Conservation (phyloP, 345 rosid species). For the Salix caprea region DNA sequence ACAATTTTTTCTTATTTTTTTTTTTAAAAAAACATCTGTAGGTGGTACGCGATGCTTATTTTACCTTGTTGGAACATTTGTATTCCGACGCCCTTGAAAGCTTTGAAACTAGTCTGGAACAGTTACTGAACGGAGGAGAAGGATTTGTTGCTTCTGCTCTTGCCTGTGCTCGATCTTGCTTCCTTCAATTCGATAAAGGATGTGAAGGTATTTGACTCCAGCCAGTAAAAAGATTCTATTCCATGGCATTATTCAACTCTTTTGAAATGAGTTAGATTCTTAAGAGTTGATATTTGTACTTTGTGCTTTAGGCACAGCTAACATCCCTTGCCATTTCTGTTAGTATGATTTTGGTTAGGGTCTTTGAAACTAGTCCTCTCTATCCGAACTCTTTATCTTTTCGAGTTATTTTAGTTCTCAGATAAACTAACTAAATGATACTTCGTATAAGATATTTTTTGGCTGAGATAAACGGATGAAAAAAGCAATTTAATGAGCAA, state of each 20-base stretch:
- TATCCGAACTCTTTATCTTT: too few species aligned
- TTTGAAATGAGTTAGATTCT: too few species aligned
- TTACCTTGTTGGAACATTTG: constrained; percentile 63
- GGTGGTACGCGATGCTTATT: too few species aligned
- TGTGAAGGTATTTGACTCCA: constrained; percentile 42
- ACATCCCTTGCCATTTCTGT: too few species aligned
- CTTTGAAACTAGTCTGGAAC: constrained; percentile 45
- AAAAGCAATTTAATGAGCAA: not conserved
- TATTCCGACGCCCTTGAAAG: constrained; percentile 45
- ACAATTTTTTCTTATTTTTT: too few species aligned
- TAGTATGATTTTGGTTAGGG: too few species aligned
- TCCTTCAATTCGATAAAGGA: constrained; percentile 58
- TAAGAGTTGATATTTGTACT: too few species aligned
- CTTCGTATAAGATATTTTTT: not conserved
- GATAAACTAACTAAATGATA: too few species aligned
- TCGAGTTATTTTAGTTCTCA: not conserved
- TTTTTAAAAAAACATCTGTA: too few species aligned
- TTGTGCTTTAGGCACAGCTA: too few species aligned
- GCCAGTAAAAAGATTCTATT: not conserved
- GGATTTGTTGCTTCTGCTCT: constrained; percentile 64
- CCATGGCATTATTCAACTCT: too few species aligned
- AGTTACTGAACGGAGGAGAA: constrained; percentile 41
- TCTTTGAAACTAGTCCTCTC: too few species aligned
- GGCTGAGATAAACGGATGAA: not conserved
- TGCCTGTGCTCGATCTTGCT: constrained; percentile 36